Evolutionary conservation across 192 early-diverging fungal genomes (phyloP).

Genomic region (Backusella parvicylindrica): DNA sequence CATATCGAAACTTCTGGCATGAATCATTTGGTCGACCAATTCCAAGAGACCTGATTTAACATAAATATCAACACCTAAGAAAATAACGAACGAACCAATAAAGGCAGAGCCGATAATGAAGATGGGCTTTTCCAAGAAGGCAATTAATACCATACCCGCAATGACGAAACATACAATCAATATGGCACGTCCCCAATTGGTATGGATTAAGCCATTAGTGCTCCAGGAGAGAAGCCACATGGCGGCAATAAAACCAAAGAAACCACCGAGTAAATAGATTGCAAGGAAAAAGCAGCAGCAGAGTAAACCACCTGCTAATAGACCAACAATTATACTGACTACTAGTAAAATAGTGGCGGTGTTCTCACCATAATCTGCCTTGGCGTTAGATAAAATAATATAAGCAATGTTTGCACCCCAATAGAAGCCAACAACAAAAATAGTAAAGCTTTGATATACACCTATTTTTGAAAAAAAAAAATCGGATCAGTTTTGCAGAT

Average conservation of each 20-base stretch:
- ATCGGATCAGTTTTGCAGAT: neutral
- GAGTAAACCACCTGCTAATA: conserved; percentile 61
- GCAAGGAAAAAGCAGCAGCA: conserved; percentile 69
- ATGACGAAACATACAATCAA: conserved; percentile 65
- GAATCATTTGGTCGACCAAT: conserved; percentile 53
- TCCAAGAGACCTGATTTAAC: conserved; percentile 66
- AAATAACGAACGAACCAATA: conserved; percentile 75
- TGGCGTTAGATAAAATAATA: conserved; percentile 45
- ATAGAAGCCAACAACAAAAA: conserved; percentile 78
- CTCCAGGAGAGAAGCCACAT: conserved; percentile 67
- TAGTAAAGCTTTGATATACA: conserved; percentile 42
- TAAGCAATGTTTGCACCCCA: conserved; percentile 48
- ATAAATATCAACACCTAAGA: conserved; percentile 80
- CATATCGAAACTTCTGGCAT: conserved; percentile 28
- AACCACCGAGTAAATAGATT: conserved; percentile 70
- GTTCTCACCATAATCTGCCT: conserved; percentile 36
- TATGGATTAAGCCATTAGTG: conserved; percentile 56
- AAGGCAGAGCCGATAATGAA: conserved; percentile 71
- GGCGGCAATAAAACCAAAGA: conserved; percentile 74
- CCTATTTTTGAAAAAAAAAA: neutral
- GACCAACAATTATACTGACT: conserved; percentile 56
- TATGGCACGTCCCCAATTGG: conserved; percentile 60
- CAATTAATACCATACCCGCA: conserved; percentile 58
- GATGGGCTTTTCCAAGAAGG: conserved; percentile 59
- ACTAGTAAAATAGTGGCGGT: conserved; percentile 50